Evolutionary conservation across 225 moss, liverwort and hornwort species (phyloP).

Genomic region (Asterella californica): DNA sequence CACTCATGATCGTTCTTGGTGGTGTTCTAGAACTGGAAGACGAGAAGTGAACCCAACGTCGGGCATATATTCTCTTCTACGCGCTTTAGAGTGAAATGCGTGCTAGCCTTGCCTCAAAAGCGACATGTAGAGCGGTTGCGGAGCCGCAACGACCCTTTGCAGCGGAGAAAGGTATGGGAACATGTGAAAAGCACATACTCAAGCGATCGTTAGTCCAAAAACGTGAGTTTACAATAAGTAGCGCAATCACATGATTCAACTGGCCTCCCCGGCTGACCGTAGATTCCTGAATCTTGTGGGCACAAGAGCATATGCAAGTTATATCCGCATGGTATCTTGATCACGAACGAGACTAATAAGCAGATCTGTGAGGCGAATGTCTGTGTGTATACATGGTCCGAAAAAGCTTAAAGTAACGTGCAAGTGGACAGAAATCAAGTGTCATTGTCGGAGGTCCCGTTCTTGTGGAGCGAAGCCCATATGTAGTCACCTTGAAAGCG

Average conservation of each 20-base stretch:
- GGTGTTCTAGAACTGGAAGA: too few relatives aligned
- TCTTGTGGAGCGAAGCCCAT: neutral
- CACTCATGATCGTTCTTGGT: too few relatives aligned
- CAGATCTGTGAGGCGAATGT: neutral
- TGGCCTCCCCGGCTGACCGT: neutral
- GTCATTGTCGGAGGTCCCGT: neutral
- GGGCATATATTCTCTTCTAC: too few relatives aligned
- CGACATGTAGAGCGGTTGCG: neutral
- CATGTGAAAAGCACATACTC: neutral
- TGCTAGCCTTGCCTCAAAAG: too few relatives aligned
- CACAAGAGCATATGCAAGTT: neutral
- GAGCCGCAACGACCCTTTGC: neutral
- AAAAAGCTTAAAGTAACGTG: neutral
- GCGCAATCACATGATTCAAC: neutral
- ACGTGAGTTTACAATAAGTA: neutral
- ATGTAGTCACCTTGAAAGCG: neutral
- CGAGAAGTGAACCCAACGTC: too few relatives aligned
- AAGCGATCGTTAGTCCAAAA: neutral
- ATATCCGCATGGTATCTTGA: neutral
- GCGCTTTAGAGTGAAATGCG: too few relatives aligned
- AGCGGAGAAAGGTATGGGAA: neutral
- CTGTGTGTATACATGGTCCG: neutral
- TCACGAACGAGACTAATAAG: neutral
- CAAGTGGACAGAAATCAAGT: neutral
- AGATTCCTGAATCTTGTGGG: neutral